Conservation (phyloP, 1,284 basidiomycete genomes). For the Rhodotorula mucilaginosa region DNA sequence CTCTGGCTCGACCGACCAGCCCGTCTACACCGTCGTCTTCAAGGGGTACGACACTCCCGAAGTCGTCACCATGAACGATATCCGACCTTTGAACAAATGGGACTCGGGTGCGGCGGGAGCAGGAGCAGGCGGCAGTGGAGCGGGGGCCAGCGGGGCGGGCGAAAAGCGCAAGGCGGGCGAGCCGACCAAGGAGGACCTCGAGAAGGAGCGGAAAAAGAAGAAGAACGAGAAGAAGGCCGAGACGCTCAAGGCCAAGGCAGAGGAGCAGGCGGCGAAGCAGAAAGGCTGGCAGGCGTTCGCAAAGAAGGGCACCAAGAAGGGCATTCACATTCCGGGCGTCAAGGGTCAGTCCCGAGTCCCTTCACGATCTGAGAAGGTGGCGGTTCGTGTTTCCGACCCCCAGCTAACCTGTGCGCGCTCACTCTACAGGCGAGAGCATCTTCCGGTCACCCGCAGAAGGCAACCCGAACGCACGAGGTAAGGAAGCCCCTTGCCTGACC, state of each 20-base stretch:
- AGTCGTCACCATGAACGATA: constrained; percentile 62
- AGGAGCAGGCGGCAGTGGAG: background rate
- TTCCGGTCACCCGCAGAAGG: constrained; percentile 83
- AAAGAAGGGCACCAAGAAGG: constrained; percentile 94
- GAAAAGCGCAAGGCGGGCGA: constrained; percentile 42
- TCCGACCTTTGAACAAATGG: constrained; percentile 41
- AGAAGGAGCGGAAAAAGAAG: constrained; percentile 64
- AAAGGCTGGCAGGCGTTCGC: constrained; percentile 96
- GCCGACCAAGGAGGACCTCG: constrained; percentile 30
- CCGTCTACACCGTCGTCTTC: constrained; percentile 89
- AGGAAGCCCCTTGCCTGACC: constrained; percentile 40
- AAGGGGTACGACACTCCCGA: constrained; percentile 95
- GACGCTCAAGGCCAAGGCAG: constrained; percentile 89
- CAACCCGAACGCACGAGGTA: constrained; percentile 82
- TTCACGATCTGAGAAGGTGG: background rate
- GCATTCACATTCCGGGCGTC: constrained; percentile 64
- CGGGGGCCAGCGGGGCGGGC: background rate
- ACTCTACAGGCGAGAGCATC: constrained; percentile 50
- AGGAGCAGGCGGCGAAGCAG: constrained; percentile 85
- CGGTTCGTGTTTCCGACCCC: no score
- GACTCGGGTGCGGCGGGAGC: constrained; percentile 10
- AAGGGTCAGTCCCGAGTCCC: constrained; percentile 61
- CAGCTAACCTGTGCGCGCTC: no score
- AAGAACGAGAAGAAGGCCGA: constrained; percentile 74
- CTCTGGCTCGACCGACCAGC: constrained; percentile 77